These are phyloP conservation scores for Boletus fagicola DNA, from an alignment of 768 basidiomycete species.

Conservation along the genomic window DNA sequence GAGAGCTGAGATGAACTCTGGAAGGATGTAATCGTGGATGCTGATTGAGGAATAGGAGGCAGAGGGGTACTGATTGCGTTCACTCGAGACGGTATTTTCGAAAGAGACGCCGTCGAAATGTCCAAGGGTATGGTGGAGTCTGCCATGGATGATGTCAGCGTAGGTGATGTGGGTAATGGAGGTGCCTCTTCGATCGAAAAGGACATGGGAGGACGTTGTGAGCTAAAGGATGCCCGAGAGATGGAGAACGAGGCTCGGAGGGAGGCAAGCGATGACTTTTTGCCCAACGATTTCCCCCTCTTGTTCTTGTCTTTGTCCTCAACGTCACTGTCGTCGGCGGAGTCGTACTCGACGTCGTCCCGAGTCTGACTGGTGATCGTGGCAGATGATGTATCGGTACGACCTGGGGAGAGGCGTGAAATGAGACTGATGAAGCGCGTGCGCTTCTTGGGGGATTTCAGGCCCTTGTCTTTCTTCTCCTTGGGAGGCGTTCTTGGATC, in stretches of 20 bases:
- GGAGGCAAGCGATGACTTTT: conserved; percentile 33
- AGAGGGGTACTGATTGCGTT: conserved; percentile 8
- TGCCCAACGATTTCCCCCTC: conserved; percentile 21
- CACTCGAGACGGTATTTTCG: conserved; percentile 24
- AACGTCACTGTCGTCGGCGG: conserved; percentile 20
- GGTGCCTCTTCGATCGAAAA: conserved; percentile 26
- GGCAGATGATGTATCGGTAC: conserved; percentile 17
- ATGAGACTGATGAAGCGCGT: conserved; percentile 34
- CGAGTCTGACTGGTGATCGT: conserved; percentile 1
- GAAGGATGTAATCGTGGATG: conserved; percentile 27
- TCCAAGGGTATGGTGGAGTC: conserved; percentile 2
- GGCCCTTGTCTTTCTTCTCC: conserved; percentile 21
- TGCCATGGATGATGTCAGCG: conserved; percentile 4
- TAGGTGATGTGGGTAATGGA: conserved; percentile 29
- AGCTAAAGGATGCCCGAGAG: conserved; percentile 30
- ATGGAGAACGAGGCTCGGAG: conserved; percentile 31
- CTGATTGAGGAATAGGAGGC: conserved; percentile 33
- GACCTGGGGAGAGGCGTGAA: conserved; percentile 31
- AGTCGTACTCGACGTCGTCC: conserved; percentile 22
- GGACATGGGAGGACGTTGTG: conserved; percentile 23
- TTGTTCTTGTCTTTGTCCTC: conserved; percentile 20
- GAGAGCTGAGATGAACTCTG: conserved; percentile 24
- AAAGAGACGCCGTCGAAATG: conserved; percentile 12
- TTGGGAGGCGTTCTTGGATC: conserved; percentile 14
- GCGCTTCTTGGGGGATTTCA: conserved; percentile 31